Evolutionary conservation across 768 basidiomycete species (phyloP).

Genomic region (Chlorophyllum brunneum): DNA sequence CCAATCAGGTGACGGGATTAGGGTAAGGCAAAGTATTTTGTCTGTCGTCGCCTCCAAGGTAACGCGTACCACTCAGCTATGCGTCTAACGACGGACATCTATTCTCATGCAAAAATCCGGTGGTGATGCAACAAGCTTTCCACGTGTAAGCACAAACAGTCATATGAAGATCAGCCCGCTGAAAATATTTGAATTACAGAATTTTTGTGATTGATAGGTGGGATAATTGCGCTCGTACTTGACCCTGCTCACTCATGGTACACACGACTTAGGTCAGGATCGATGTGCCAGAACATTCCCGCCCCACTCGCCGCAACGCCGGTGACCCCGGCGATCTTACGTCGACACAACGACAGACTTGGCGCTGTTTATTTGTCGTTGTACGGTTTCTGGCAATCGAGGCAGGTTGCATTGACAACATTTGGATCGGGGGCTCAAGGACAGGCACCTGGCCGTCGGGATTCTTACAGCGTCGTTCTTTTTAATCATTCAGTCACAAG

Average conservation of each 20-base stretch:
- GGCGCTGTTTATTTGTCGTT: conserved; percentile 58
- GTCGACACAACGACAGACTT: conserved; percentile 41
- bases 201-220: conserved; percentile 50
- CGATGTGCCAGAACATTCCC: conserved; percentile 42
- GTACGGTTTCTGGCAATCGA: conserved; percentile 52
- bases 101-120: conserved; percentile 52
- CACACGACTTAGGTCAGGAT: conserved; percentile 37
- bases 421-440: neutral
- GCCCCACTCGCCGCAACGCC: conserved; percentile 41
- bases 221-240: neutral
- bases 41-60: neutral
- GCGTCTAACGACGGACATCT: conserved; percentile 54
- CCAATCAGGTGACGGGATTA: conserved; percentile 13
- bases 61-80: conserved; percentile 28
- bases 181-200: neutral
- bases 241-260: neutral
- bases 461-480: conserved; percentile 53
- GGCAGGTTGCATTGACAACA: conserved; percentile 34
- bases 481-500: conserved; percentile 28
- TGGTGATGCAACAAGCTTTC: conserved; percentile 47
- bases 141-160: conserved; percentile 45
- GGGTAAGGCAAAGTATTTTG: neutral
- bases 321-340: conserved; percentile 11
- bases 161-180: neutral
- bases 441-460: conserved; percentile 30